Evolutionary conservation across 2,329 filamentous ascomycete genomes (phyloP), one percentile per base, ranked within the genome.

Genomic region (Monilinia aucupariae): DNA sequence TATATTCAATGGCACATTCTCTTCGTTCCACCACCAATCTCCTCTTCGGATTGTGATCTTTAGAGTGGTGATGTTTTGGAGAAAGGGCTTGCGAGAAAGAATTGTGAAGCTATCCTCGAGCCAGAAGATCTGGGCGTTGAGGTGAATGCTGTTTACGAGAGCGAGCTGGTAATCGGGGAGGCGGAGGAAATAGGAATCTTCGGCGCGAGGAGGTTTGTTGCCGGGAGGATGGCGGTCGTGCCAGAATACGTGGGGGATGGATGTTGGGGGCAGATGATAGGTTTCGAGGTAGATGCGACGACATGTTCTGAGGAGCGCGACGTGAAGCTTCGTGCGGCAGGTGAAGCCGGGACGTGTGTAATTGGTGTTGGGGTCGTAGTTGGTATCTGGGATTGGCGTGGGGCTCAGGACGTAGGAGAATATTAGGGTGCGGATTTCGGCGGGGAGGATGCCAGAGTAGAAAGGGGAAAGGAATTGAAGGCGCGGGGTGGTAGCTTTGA

Each of bases 11-110:
- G 64, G 30, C 15, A 48, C 43, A 62, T 67, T 69, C 2, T 37
- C 43, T 41, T 70, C 68, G 54, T 69, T 68, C 43, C 62, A 67
- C 69, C 67, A 71, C 71, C 69, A 72, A 58, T 71, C 70, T 3
- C 67, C 63, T 22, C 68, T 61, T 25, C 69, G 41, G 25, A 72
- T 66, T 10, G 69, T 69, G 37, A 72, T 66, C 43, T 66, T 71
- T 4, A 71, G 39, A 30, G 52, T 63, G 32, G 69, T 62, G 8
- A 72, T 50, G 1, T 61, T 53, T 15, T 64, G 59, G 63, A 69
- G 63, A 41, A 63, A 65, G 0, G 17, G 4, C 17, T 65, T 22
- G 1, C 20, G 12, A 30, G 65, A 66, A 68, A 34, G 2, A 3
- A 12, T 1, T 25, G n/a, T 22, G 70, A 70, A 2, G 10, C 32